Evolutionary conservation across 1,139 yeast species (phyloP), one percentile per base, ranked within the genome.

Genomic region (Pichia sp.): DNA sequence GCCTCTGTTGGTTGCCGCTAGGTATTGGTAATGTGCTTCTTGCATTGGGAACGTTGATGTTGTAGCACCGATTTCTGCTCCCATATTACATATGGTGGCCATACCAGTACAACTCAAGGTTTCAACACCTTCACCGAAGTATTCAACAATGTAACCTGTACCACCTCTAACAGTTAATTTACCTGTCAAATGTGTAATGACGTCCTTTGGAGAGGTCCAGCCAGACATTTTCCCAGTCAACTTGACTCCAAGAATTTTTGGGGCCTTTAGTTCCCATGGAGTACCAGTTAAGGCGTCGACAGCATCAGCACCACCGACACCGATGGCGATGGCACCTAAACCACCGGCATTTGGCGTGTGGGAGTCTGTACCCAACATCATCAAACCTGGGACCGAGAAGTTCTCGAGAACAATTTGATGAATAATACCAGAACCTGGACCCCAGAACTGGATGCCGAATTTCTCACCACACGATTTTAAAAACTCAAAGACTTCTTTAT

Each of bases 21-120:
- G 79, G 72, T 92, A 93, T 60, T 91, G 78, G 64, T 78, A 79
- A 76, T 89, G 96, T 46, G 96, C 90, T 54, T 85, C 86, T 69
- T 89, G 93, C 81, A 84, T 91, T 55, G 99, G 99, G 89, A 93
- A 93, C 53, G 92, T 81, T 10, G 97, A 91, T 45, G 99, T 93
- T 38, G 99, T 93, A 41, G 98, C 98, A 70, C 99, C 99, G 59
- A 93, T 89, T 74, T 93, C 99, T 54, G 99, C 99, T 68, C 99
- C 99, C 99, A 93, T 93, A 73, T 93, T 93, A 79, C 98, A 92
- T 67, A 93, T 92, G 56, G 99, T 93, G 53, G 96, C 99, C 99
- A 93, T 93, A 75, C 99, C 99, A 17, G 99, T 93, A 75, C 97
- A 90, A 34, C 95, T 86, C 60, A 93, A 79, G 41, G 85, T 73